These are phyloP conservation scores for Massariosphaeria phaeospora DNA, from an alignment of 495 filamentous ascomycete genomes.

Conservation along the genomic window DNA sequence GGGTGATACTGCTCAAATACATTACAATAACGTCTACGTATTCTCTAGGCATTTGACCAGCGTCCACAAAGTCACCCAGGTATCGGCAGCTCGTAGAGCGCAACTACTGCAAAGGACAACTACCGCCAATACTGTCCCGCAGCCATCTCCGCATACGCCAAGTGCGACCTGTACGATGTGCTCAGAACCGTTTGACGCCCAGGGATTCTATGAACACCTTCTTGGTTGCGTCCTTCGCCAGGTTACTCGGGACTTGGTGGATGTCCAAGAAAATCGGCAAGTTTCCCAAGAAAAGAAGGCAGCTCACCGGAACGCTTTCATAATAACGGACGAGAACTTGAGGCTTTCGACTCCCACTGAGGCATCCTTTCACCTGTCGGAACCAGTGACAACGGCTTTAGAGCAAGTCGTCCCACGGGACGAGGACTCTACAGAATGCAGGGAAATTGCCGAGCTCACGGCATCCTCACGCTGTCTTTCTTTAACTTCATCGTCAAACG, in stretches of 20 bases:
- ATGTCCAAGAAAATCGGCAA: not conserved
- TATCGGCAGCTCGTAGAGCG: not conserved
- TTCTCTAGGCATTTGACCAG: constrained; percentile 20
- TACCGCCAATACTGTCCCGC: not conserved
- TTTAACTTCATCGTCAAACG: constrained; percentile 15
- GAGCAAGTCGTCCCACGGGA: no score
- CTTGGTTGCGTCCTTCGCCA: constrained; percentile 14
- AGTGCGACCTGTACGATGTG: constrained; percentile 11
- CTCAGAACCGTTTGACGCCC: constrained; percentile 20
- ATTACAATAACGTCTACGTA: constrained; percentile 11
- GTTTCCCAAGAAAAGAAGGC: not conserved
- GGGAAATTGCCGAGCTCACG: constrained; percentile 9
- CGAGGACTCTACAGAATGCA: constrained; percentile 1
- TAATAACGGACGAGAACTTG: no score
- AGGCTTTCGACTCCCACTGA: no score
- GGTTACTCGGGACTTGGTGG: not conserved
- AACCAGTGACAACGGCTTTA: no score
- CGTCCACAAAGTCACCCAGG: constrained; percentile 14
- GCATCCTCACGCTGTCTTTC: constrained; percentile 18
- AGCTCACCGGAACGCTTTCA: not conserved
- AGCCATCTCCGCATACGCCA: not conserved
- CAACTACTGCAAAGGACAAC: not conserved
- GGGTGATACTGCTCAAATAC: not conserved
- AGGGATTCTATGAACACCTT: constrained; percentile 28
- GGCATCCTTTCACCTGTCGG: no score